Base-by-base conservation (phyloP, 768 basidiomycete species). In the Boletus vinaceobasis region DNA sequence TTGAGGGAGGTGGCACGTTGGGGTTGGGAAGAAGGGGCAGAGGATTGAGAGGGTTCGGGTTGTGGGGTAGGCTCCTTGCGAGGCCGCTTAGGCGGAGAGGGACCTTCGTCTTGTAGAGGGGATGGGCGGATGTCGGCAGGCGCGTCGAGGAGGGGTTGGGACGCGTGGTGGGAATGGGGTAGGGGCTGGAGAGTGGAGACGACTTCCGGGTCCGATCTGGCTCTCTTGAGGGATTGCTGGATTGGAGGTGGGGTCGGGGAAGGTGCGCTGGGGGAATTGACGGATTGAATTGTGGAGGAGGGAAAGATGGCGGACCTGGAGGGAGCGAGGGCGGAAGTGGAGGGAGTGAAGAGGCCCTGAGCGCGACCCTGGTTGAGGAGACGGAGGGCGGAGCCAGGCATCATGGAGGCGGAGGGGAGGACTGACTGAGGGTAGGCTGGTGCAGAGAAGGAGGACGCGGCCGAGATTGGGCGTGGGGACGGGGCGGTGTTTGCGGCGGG, bases 371-470 rank as follows among this genome's bases (percentile, higher is more conserved):
- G 90, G 65, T 90, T 87, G 43, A 92, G 78, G 42, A 92, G 78
- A 50, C 88, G 86, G 47, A 92, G 83, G 27, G 90, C 90, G 42
- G 90, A 91, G 45, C 90, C 90, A 33, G 90, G 90, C 84, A 90
- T 85, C 66, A 92, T 92, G 39, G 90, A 87, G 31, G 88, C 80
- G n/a, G 90, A 86, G 2, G 86, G 87, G 53, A 92, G 79, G 35
- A 73, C 69, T 67, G 78, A 58, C 78, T 85, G 56, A 78, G 79
- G 57, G 62, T 83, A 84, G 53, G 74, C 74, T 35, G 73, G 75
- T 45, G 76, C 79, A 46, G 83, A 82, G 66, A 83, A 87, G 42
- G 86, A 86, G 19, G 86, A 83, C 9, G 86, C 79, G 39, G 85
- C 81, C 52, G 87, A 87, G 48, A 86, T 71, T 35, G 86, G 85